phyloP scores from a whole-genome alignment of 176 grass and related monocot genomes.

The Musa beccarii region DNA sequence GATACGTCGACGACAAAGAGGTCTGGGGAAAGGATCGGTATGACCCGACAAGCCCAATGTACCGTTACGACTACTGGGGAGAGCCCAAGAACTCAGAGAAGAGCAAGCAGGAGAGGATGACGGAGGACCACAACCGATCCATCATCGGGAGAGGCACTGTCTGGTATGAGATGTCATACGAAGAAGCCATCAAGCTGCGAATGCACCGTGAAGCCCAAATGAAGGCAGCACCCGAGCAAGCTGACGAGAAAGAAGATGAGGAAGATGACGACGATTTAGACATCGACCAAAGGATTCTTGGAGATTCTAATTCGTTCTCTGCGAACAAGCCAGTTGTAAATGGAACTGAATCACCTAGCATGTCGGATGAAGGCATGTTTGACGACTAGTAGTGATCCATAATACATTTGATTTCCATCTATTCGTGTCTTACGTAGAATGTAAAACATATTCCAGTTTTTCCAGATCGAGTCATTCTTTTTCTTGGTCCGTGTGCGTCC shows the following conservation, averaged over 20 bases:
- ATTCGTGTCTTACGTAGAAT: no score
- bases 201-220: slow-evolving; percentile 21
- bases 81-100: slow-evolving; percentile 54
- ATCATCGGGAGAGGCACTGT: slow-evolving; percentile 52
- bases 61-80: slow-evolving; percentile 61
- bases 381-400: slow-evolving; percentile 5
- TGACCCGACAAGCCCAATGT: slow-evolving; percentile 56
- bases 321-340: slow-evolving; percentile 21
- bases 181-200: slow-evolving; percentile 42
- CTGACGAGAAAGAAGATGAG: slow-evolving; percentile 19
- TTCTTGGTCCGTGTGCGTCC: no score
- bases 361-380: slow-evolving; percentile 30
- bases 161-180: slow-evolving; percentile 69
- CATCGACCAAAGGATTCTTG: slow-evolving; percentile 40
- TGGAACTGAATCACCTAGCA: slow-evolving; percentile 18
- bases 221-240: slow-evolving; percentile 5
- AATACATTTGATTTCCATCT: no score
- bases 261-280: slow-evolving; percentile 57
- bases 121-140: slow-evolving; percentile 42
- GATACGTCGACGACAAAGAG: slow-evolving; percentile 57
- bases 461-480: no score
- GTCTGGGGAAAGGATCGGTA: slow-evolving; percentile 64
- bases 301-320: slow-evolving; percentile 1
- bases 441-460: no score
- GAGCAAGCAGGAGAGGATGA: slow-evolving; percentile 40